Evolutionary conservation across 2,329 filamentous ascomycete species (phyloP), one percentile per base, ranked within the genome.

Genomic region (Colletotrichum zoysiae): DNA sequence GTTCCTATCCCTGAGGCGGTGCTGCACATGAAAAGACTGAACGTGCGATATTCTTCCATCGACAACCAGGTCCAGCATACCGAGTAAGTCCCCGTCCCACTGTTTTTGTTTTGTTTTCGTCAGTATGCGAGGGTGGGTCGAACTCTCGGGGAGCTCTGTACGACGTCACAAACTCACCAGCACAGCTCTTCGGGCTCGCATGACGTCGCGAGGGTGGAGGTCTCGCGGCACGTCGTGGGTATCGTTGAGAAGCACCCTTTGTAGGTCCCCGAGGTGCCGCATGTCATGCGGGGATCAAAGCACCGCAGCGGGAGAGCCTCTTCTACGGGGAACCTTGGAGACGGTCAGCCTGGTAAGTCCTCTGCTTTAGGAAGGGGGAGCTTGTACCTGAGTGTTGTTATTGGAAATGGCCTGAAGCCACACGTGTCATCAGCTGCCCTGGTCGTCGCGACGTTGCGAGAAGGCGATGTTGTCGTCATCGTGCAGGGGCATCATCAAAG

Each of bases 21-120:
- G 16, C 46, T 57, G 2, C 65, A 72, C 0, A 65, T 38, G 42
- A 59, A 56, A 5, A 72, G 59, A 7, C 55, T 72, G 14, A 51
- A 72, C 0, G 59, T 65, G 4, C 53, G 23, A 2, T 53, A 14
- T 0, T 33, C 46, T 0, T 40, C 18, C 1, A 50, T 33, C 3
- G 65, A 58, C 0, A 59, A 53, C 59, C 60, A 72, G 0, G 70
- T 72, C 16, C 38, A 70, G 48, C 70, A 72, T 0, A 46, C 65
- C 1, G 58, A 58, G 1, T 46, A 8, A 1, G 58, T 38, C 6
- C 46, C 20, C 0, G 23, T 42, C 42, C n/a, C 66, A 20, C 68
- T 67, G 8, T 50, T 48, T 20, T n/a, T n/a, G 26, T 56, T 48
- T 38, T 30, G n/a, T 38, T 38, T 38, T 38, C 12, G 23, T 66